Conservation (phyloP, 768 basidiomycete species). For the Sarcodon sp. region DNA sequence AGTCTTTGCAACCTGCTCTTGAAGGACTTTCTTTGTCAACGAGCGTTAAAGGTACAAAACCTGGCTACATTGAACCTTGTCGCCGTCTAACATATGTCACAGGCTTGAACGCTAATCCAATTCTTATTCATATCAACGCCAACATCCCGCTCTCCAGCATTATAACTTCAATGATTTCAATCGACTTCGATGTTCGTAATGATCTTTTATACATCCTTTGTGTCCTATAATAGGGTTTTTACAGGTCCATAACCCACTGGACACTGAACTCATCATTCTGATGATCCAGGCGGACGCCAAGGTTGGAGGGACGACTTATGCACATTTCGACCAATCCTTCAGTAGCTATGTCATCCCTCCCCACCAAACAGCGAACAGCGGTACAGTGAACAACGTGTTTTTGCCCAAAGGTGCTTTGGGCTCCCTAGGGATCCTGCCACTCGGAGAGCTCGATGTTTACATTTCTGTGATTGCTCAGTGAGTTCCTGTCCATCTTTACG, state of each 20-base stretch:
- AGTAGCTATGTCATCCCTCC: slow-evolving; percentile 42
- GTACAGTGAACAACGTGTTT: slow-evolving; percentile 40
- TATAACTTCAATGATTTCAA: slow-evolving; percentile 22
- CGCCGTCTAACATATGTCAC: background rate
- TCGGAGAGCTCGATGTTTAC: slow-evolving; percentile 39
- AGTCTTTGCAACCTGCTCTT: slow-evolving; percentile 41
- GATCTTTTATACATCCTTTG: background rate
- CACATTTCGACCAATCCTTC: slow-evolving; percentile 45
- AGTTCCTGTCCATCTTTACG: background rate
- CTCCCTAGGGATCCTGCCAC: slow-evolving; percentile 45
- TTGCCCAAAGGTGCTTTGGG: slow-evolving; percentile 44
- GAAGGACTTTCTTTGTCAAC: slow-evolving; percentile 37
- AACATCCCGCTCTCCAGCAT: slow-evolving; percentile 38
- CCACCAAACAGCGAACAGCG: slow-evolving; percentile 47
- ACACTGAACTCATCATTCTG: slow-evolving; percentile 40
- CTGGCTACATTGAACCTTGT: background rate
- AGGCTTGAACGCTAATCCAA: slow-evolving; percentile 37
- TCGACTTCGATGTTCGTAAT: slow-evolving; percentile 39
- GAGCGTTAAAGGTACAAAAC: slow-evolving; percentile 28
- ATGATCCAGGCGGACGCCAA: slow-evolving; percentile 44
- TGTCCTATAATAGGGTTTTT: background rate
- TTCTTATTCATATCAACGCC: slow-evolving; percentile 46
- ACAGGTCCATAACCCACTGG: slow-evolving; percentile 42
- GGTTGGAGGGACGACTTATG: slow-evolving; percentile 39
- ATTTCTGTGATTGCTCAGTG: slow-evolving; percentile 30